Percentiles rank a stretch among this genome's conserved stretches.
Evolutionary conservation across 73 alveolate species (phyloP).

Genomic region (Tetrahymena malaccensis): DNA sequence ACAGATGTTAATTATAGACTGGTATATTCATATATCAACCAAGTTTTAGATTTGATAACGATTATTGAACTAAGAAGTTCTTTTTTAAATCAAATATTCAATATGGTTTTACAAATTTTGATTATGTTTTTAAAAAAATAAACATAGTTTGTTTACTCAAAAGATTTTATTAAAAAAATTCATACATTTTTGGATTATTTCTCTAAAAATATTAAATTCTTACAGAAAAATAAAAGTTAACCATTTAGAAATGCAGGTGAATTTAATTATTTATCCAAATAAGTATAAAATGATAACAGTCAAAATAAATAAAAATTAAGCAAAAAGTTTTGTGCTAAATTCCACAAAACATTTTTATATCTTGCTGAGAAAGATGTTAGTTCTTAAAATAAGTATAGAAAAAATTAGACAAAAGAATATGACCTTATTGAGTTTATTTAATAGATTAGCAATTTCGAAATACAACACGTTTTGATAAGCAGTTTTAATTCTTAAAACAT

Average conservation of each 20-base stretch:
- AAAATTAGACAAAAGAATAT: background rate
- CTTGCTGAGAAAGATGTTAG: background rate
- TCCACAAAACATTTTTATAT: background rate
- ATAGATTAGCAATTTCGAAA: too few species aligned
- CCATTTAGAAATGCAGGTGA: background rate
- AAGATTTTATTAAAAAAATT: background rate
- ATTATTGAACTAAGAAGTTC: background rate
- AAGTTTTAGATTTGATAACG: background rate
- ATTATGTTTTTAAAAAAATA: background rate
- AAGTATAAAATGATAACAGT: background rate
- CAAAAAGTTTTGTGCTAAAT: background rate
- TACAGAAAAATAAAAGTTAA: too few species aligned
- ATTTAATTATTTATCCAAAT: background rate
- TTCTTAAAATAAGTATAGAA: background rate
- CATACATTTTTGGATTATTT: background rate
- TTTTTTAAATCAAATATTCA: background rate
- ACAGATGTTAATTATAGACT: too few species aligned
- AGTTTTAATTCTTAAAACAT: too few species aligned
- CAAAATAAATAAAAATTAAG: too few species aligned
- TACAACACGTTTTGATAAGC: too few species aligned
- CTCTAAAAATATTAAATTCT: background rate
- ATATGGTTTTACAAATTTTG: background rate
- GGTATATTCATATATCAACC: background rate
- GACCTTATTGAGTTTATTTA: too few species aligned
- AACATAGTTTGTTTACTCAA: background rate